Base-by-base conservation (phyloP, 768 basidiomycete species). In the Tricholoma furcatifolium region DNA sequence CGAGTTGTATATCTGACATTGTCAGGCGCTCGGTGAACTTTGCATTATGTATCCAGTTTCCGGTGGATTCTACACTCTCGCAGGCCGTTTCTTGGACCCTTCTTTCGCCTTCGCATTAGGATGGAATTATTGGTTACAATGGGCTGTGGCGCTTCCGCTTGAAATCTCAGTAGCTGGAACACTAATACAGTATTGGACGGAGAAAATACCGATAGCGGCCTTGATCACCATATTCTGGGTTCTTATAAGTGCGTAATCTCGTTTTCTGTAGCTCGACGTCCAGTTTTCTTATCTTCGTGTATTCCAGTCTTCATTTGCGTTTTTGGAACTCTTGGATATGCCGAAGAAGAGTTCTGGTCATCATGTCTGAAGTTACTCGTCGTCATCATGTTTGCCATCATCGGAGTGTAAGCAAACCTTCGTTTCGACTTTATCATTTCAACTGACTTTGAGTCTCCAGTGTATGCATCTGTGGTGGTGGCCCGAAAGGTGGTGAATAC, bases 301-400 rank as follows among this genome's bases (percentile, higher is more conserved):
- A 14, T n/a, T 34, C 6, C 44, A 78, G 76, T 67, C 9, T 69
- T 78, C 18, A 45, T 72, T 35, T 63, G 67, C 45, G 34, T 76
- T 15, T 76, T 78, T 46, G 76, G 75, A 52, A 76, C 76, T 11
- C 70, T 78, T 10, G 75, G 75, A 10, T 78, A 69, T 46, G 75
- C 76, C 0, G 76, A 78, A 60, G 76, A 76, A 65, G 75, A 76
- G 49, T 78, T 76, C 54, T 78, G 76, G 76, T 73, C 75, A n/a
- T 76, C 76, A 27, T 74, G 70, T 55, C 63, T 78, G 17, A 78
- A 77, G 63, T 67, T 78, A 17, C 51, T 76, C 43, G 74, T 75
- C 4, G 73, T 75, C 38, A 61, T 76, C 2, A 73, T 78, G 67
- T 76, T 78, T 62, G 64, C 75, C 48, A 68, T 78, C 64, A 73